phyloP scores from a whole-genome alignment of 805 yeast genomes.

The Candida nanaspora region DNA sequence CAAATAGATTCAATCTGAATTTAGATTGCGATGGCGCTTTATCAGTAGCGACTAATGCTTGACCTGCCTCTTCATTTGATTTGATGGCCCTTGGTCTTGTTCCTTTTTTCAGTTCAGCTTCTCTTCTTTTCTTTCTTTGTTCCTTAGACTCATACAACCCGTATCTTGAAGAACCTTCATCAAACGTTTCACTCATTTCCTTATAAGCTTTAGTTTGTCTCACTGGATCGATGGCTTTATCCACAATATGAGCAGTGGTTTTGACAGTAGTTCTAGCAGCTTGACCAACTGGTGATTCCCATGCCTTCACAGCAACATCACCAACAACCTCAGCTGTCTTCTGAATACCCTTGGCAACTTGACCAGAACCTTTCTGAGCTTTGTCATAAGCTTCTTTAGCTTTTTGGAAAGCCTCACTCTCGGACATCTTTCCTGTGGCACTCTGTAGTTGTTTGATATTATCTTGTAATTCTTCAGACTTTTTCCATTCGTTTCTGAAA shows the following conservation, averaged over 20 bases:
- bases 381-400: constrained; percentile 89
- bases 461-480: constrained; percentile 81
- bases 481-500: constrained; percentile 84
- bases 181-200: constrained; percentile 81
- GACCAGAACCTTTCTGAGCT: constrained; percentile 66
- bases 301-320: constrained; percentile 79
- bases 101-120: constrained; percentile 51
- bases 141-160: constrained; percentile 91
- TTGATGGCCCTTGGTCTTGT: constrained; percentile 60
- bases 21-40: constrained; percentile 60
- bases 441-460: constrained; percentile 92
- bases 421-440: constrained; percentile 91
- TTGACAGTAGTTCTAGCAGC: constrained; percentile 83
- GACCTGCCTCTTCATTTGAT: constrained; percentile 77
- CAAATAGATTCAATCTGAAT: constrained; percentile 57
- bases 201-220: constrained; percentile 85
- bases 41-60: constrained; percentile 75
- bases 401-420: constrained; percentile 84
- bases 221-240: constrained; percentile 86
- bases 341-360: constrained; percentile 61
- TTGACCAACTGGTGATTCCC: constrained; percentile 93
- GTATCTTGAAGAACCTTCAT: constrained; percentile 86
- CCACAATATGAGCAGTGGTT: constrained; percentile 77
- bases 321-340: constrained; percentile 95
- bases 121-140: constrained; percentile 67